Base-by-base conservation (phyloP, 257 asterid genomes). In the Cinchona pubescens region DNA sequence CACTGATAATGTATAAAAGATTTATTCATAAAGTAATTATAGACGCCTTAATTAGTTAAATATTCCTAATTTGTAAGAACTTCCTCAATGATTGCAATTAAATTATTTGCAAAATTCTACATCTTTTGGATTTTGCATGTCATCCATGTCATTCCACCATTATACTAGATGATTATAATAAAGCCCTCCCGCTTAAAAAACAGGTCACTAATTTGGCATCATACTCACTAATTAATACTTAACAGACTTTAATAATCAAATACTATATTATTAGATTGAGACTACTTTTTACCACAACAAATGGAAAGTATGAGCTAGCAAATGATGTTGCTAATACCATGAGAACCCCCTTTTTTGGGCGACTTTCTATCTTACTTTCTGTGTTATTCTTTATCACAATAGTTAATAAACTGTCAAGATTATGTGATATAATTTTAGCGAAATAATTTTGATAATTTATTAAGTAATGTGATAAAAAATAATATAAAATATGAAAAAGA, bases 41-140 rank as follows among this genome's bases (percentile, higher is more conserved):
- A 65, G 65, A 35, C 19, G 37, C 65, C 49, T 18, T 19, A 30
- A 2, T 30, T 10, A 6, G 9, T 15, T 63, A 34, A 63, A 51
- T 3, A 11, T 34, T 32, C 43, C 45, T 2, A 30, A 15, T 62
- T 32, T 34, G 43, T 62, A 16, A 63, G 27, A 14, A 63, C 2
- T n/a, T 7, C 46, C 46, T 45, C 37, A 62, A 63, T 74, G 72
- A 74, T 74, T 63, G 64, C 71, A 74, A 74, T 32, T 74, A 34
- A 42, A 29, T 29, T 19, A 61, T 30, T 46, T 32, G 29, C 27
- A 43, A 10, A 59, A 8, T 37, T 59, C 59, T 61, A 15, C 45
- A 40, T 30, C 46, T 11, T 48, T 75, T 35, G 30, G 62, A 42
- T 23, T 64, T 75, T 38, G 72, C 72, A 64, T 65, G 78, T 10